Evolutionary conservation across 164 flowering plant species (phyloP).

Genomic region (Cinnamomum micranthum): DNA sequence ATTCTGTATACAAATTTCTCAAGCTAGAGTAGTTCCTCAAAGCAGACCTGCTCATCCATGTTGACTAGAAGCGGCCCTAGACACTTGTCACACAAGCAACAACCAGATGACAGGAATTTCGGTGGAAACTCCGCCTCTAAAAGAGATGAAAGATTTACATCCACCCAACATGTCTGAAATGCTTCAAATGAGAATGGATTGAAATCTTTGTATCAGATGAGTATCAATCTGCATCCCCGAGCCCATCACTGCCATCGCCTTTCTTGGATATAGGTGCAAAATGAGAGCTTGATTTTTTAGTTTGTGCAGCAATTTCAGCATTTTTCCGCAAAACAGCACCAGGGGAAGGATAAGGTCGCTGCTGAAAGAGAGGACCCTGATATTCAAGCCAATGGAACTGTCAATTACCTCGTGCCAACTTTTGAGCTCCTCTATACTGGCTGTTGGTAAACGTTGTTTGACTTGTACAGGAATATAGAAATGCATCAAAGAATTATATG

Average conservation of each 20-base stretch:
- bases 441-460: neutral
- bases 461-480: neutral
- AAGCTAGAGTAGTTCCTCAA: neutral
- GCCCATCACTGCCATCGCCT: constrained; percentile 98
- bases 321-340: constrained; percentile 97
- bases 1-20: neutral
- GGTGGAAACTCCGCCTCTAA: neutral
- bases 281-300: constrained; percentile 55
- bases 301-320: constrained; percentile 85
- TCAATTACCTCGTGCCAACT: neutral
- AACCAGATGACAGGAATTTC: neutral
- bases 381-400: constrained; percentile 5
- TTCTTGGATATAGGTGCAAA: constrained; percentile 68
- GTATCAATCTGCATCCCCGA: constrained; percentile 90
- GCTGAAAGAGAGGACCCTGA: constrained; percentile 99
- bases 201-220: neutral
- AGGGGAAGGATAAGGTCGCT: constrained; percentile 99
- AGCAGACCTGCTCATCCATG: neutral
- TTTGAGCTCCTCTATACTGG: neutral
- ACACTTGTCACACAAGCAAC: no score
- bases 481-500: neutral
- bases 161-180: neutral
- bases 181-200: neutral
- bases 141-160: neutral
- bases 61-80: neutral